A percentile compares a stretch with the other conserved stretches of the same genome.
These are phyloP conservation scores for Oleoguttula mirabilis DNA, from an alignment of 495 filamentous ascomycete genomes.

Conservation along the genomic window DNA sequence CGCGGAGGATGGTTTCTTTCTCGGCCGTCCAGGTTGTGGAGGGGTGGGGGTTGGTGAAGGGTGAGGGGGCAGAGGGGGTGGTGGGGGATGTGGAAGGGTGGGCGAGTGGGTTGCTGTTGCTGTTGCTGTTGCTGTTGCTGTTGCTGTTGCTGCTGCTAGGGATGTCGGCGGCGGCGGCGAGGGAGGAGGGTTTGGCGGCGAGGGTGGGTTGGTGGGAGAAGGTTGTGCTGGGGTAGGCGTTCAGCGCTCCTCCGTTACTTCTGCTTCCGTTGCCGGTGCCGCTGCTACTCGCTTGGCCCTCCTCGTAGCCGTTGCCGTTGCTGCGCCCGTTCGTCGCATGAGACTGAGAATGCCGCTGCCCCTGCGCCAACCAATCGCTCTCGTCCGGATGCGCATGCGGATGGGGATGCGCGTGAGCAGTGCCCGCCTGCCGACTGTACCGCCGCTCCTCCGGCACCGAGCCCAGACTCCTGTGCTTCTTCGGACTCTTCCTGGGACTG, in stretches of 20 bases:
- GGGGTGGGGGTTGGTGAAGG: too few relatives aligned
- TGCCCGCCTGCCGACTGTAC: not conserved
- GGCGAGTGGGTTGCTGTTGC: not conserved
- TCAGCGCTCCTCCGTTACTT: too few relatives aligned
- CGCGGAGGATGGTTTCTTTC: constrained; percentile 55
- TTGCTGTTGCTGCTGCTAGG: not conserved
- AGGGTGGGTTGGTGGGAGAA: too few relatives aligned
- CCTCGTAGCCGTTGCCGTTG: too few relatives aligned
- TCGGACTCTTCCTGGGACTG: constrained; percentile 9
- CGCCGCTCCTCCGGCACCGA: constrained; percentile 6
- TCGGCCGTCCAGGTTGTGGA: constrained; percentile 26
- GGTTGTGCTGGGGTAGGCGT: too few relatives aligned
- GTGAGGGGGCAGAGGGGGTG: not conserved
- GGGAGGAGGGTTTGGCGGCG: too few relatives aligned
- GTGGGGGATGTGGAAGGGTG: not conserved
- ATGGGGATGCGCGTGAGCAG: not conserved
- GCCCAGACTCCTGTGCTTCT: constrained; percentile 13
- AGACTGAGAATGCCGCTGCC: not conserved
- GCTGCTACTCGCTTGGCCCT: too few relatives aligned
- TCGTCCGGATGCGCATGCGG: constrained; percentile 4
- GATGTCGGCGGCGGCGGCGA: not conserved
- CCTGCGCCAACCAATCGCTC: constrained; percentile 11
- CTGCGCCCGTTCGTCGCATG: not conserved
- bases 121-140: not conserved
- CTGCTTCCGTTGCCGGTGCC: too few relatives aligned